These are phyloP conservation scores for Castanea mollissima DNA, from an alignment of 306 rosid genomes.

Conservation along the genomic window DNA sequence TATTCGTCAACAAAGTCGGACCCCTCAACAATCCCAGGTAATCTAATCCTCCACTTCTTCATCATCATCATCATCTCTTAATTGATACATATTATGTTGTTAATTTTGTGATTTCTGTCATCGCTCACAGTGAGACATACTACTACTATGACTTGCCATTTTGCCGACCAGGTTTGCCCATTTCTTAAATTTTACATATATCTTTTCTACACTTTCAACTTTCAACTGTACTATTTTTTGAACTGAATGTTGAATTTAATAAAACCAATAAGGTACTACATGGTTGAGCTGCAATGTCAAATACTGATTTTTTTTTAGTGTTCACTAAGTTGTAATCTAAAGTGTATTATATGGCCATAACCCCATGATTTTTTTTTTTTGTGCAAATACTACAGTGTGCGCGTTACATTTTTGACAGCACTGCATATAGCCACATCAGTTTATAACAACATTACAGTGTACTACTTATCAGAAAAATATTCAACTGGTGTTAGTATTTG, in stretches of 20 bases:
- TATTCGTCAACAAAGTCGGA: slow-evolving; percentile 78
- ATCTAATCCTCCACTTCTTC: not conserved
- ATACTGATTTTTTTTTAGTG: too few species aligned
- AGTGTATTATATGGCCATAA: too few species aligned
- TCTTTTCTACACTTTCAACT: too few species aligned
- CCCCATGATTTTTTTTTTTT: too few species aligned
- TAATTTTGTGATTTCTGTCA: slow-evolving; percentile 4
- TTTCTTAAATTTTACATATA: not conserved
- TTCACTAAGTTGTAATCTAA: too few species aligned
- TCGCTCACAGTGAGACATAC: slow-evolving; percentile 66
- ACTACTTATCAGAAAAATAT: not conserved
- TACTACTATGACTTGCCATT: slow-evolving; percentile 80
- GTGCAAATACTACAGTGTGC: too few species aligned
- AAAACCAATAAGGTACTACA: too few species aligned
- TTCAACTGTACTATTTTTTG: too few species aligned
- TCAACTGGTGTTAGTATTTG: not conserved
- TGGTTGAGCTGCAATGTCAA: too few species aligned
- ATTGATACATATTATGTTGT: too few species aligned
- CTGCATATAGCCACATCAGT: not conserved
- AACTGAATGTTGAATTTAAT: too few species aligned
- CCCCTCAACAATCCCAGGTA: slow-evolving; percentile 92
- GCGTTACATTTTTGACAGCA: not conserved
- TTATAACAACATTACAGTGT: not conserved
- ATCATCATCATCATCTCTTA: too few species aligned
- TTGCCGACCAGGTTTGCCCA: slow-evolving; percentile 73